phyloP scores from a whole-genome alignment of 192 early-diverging fungal genomes.

The Coemansia sp. region DNA sequence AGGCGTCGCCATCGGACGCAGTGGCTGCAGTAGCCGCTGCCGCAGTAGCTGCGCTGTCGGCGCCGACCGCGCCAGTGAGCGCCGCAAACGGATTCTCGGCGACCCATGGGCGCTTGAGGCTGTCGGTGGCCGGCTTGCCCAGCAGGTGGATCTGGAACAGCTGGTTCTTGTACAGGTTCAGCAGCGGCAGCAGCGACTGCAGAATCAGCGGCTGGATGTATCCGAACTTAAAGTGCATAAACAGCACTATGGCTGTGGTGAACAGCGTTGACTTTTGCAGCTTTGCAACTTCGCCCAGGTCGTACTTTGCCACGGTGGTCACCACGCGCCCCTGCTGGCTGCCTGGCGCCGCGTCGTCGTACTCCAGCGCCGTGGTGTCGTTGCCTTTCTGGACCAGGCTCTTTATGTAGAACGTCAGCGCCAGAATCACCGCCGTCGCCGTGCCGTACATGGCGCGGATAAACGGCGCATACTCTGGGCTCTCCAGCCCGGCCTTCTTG shows the following conservation, averaged over 20 bases:
- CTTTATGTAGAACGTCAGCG: conserved; percentile 51
- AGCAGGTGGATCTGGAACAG: conserved; percentile 79
- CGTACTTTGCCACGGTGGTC: conserved; percentile 76
- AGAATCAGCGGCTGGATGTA: conserved; percentile 87
- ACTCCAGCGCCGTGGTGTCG: conserved; percentile 77
- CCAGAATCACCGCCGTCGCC: conserved; percentile 26
- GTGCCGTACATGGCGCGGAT: conserved; percentile 31
- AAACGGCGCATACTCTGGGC: conserved; percentile 37
- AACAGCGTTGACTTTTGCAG: conserved; percentile 68
- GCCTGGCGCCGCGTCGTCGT: conserved; percentile 62
- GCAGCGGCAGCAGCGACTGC: conserved; percentile 79
- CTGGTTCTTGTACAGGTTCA: conserved; percentile 68
- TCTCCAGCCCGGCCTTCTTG: conserved; percentile 56
- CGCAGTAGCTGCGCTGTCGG: conserved; percentile 3
- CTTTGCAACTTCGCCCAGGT: conserved; percentile 68
- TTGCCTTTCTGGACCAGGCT: conserved; percentile 67
- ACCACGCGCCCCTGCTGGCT: conserved; percentile 51
- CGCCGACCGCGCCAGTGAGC: conserved; percentile 16
- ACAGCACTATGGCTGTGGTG: conserved; percentile 68
- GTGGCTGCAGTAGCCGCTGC: conserved; percentile 7
- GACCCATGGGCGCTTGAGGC: conserved; percentile 84
- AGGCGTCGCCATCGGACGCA: conserved; percentile 9
- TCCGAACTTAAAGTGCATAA: conserved; percentile 85
- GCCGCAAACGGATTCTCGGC: conserved; percentile 70
- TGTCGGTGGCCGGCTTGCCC: conserved; percentile 71